Base-by-base conservation (phyloP, 2,329 filamentous ascomycete genomes). In the Phoma sp. region DNA sequence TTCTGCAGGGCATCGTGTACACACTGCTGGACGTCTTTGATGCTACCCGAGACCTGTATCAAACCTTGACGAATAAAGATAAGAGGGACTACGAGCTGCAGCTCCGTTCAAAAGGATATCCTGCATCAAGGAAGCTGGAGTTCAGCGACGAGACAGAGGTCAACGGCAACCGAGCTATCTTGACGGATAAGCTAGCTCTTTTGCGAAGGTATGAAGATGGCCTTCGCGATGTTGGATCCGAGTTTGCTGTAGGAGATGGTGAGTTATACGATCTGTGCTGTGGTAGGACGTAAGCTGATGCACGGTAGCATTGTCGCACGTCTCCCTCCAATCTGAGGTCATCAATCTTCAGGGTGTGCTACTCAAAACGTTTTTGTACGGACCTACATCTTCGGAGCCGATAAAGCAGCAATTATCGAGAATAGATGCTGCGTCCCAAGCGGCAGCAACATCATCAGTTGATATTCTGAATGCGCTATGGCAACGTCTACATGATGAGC, bases 241-340 rank as follows among this genome's bases (percentile, higher is more conserved):
- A 62, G 3, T 74, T 72, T 47, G 68, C 69, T 14, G 50, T 69
- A 18, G 72, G 72, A 12, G 71, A 74, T 59, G 66, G 72, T 73
- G 68, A 43, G 61, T 38, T 14, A 12, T 18, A 2, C 6, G 1
- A 18, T n/a, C 14, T n/a, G 9, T 12, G 20, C 11, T 28, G 17
- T 11, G 15, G 5, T 10, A 17, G 20, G 21, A 5, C n/a, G 4
- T 40, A 11, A 47, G 18, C 32, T 42, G 6, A 46, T 9, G 2
- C n/a, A 23, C 10, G 6, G 23, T 30, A 74, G 72, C 70, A 7
- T 52, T 66, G 26, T 64, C 71, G 14, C 68, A 74, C 45, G 65
- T 65, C 10, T 68, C 59, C 4, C 62, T 74, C 10, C 72, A 74
- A 42, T 66, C 68, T 4, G 67, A 74, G 32, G 72, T 74, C 34